These are phyloP conservation scores for peach (Prunus persica) DNA, from an alignment of 306 rosid genomes.

Conservation along the genomic window DNA sequence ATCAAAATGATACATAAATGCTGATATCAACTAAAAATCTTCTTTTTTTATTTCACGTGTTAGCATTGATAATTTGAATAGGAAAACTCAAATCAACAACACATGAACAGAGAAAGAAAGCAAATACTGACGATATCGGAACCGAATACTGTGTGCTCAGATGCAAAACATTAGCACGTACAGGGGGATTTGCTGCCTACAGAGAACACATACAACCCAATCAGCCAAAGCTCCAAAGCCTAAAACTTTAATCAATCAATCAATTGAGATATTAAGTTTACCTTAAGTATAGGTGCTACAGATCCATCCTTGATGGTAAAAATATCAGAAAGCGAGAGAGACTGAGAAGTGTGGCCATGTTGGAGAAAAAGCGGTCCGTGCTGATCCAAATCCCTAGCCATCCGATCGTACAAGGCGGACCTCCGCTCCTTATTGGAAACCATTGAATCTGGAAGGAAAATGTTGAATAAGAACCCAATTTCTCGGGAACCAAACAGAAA, in stretches of 20 bases:
- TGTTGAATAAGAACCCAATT: not conserved
- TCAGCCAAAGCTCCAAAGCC: not conserved
- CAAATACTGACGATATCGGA: conserved; percentile 60
- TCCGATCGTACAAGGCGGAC: conserved; percentile 65
- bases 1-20: not conserved
- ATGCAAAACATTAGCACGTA: conserved; percentile 86
- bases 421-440: conserved; percentile 46
- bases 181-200: conserved; percentile 90
- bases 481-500: not conserved
- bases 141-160: conserved; percentile 63
- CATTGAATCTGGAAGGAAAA: conserved; percentile 38
- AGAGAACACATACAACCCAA: conserved; percentile 4
- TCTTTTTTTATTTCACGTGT: too few species aligned
- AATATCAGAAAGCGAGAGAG: conserved; percentile 81
- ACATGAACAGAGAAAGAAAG: not conserved
- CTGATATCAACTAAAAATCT: not conserved
- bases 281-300: conserved; percentile 79
- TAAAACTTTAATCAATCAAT: not conserved
- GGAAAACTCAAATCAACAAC: not conserved
- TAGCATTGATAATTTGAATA: not conserved
- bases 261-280: not conserved
- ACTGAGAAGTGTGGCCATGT: conserved; percentile 87
- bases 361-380: conserved; percentile 77
- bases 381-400: conserved; percentile 77
- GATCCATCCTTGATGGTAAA: conserved; percentile 70